These are phyloP conservation scores for Monosporascus cannonballus DNA, from an alignment of 2,329 filamentous ascomycete species.

Conservation along the genomic window DNA sequence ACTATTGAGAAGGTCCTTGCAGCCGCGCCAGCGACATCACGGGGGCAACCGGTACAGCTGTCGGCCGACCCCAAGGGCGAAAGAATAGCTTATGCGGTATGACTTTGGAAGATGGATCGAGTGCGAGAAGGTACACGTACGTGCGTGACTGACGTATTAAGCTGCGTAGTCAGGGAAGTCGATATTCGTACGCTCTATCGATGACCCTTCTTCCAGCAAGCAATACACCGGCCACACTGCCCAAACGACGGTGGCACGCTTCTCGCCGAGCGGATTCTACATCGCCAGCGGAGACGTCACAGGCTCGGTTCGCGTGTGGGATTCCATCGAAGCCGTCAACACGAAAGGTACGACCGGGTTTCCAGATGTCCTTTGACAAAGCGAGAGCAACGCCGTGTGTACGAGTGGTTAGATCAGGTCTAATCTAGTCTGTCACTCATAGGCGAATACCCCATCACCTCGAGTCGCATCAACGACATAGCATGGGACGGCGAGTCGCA, in stretches of 20 bases:
- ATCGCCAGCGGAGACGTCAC: conserved; percentile 85
- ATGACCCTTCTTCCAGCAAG: conserved; percentile 74
- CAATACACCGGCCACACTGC: conserved; percentile 92
- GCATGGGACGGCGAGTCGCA: conserved; percentile 98
- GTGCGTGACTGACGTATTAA: conserved; percentile 8
- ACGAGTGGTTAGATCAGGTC: too few species aligned
- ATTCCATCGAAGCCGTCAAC: conserved; percentile 74
- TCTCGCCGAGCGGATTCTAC: conserved; percentile 91
- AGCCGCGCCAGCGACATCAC: conserved; percentile 73
- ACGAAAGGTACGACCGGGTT: conserved; percentile 56
- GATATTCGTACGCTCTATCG: conserved; percentile 91
- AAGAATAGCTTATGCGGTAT: conserved; percentile 85
- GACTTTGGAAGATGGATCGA: conserved; percentile 23
- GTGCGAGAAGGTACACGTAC: not conserved
- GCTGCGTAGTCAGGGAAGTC: conserved; percentile 78
- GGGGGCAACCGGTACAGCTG: conserved; percentile 84
- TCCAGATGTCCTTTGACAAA: too few species aligned
- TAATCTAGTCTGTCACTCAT: not conserved
- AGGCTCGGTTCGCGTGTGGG: conserved; percentile 87
- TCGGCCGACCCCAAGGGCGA: conserved; percentile 85
- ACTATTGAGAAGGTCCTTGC: conserved; percentile 69
- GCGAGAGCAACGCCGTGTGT: too few species aligned
- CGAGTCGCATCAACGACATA: conserved; percentile 90
- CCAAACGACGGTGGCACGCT: conserved; percentile 85
- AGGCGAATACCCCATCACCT: conserved; percentile 90